These are phyloP conservation scores for Polysphondylium violaceum DNA, from an alignment of 78 protist species.

Conservation along the genomic window DNA sequence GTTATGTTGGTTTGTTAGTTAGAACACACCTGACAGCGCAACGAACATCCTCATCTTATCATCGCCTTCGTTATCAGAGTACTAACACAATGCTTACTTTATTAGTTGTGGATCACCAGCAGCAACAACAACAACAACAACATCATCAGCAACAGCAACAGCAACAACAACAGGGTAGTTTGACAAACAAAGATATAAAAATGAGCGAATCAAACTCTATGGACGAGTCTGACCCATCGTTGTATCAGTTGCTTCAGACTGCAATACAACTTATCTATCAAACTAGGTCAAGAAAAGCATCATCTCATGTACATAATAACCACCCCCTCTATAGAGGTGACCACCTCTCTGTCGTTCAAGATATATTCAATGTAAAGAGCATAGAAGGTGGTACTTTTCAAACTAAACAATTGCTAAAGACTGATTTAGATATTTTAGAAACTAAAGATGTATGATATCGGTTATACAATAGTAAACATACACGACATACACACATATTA, in stretches of 20 bases:
- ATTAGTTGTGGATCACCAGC: no score
- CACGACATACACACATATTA: not conserved
- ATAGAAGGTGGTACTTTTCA: conserved; percentile 18
- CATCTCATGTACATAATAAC: not conserved
- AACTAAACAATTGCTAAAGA: not conserved
- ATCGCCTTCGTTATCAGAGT: no score
- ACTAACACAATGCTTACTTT: no score
- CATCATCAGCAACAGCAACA: no score
- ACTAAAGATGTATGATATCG: conserved; percentile 41
- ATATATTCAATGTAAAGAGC: conserved; percentile 15
- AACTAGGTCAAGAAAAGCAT: conserved; percentile 6
- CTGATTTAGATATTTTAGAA: not conserved
- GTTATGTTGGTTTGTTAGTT: no score
- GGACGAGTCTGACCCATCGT: conserved; percentile 40
- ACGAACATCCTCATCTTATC: no score
- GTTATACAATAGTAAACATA: not conserved
- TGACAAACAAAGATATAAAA: no score
- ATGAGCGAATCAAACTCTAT: no score
- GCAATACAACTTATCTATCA: conserved; percentile 54
- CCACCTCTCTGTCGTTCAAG: not conserved
- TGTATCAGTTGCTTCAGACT: conserved; percentile 57
- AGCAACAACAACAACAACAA: no score
- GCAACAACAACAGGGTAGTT: no score
- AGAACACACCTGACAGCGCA: no score
- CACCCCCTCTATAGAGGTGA: not conserved